Evolutionary conservation across 2,329 filamentous ascomycete species (phyloP), one percentile per base, ranked within the genome.

Genomic region (Cladosporium sp.): DNA sequence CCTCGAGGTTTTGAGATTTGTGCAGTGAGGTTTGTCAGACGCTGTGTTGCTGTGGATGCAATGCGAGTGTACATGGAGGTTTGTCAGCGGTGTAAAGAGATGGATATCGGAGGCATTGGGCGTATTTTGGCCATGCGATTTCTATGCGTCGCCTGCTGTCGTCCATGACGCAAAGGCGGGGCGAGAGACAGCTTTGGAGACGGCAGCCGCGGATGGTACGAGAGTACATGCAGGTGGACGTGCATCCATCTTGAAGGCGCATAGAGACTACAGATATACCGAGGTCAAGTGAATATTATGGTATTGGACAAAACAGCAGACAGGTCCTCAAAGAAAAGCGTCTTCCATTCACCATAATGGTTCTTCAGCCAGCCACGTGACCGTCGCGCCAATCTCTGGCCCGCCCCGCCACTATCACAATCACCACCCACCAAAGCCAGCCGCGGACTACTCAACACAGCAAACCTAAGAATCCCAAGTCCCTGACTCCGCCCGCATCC

Each of bases 1-100:
- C 54, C 57, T 19, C 72, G 58, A 69, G 62, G 43, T 54, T 55
- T 16, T 47, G 50, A 53, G 53, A 56, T 49, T 50, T 41, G 42
- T 47, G 42, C n/a, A 2, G 47, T 49, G 25, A 59, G 50, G 46
- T 51, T 59, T 15, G 46, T 49, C 25, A 49, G 41, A 47, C 41
- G 36, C 4, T 32, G 27, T 27, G 22, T 12, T 25, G n/a, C 35
- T 35, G 29, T n/a, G 27, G 30, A 12, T 15, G 40, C 16, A 19
- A 18, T 43, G 20, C 41, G 22, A 18, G 29, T 16, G 30, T 47
- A 39, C 49, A 51, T 51, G 30, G 29, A 36, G 25, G 12, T 22
- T 40, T 22, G 25, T 12, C 5, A 22, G 38, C 11, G 47, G 13
- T 27, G 32, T 15, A n/a, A 7, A 7, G 12, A 15, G 27, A 22